Evolutionary conservation across 495 filamentous ascomycete genomes (phyloP), one percentile per base, ranked within the genome.

Genomic region (Neurospora africana): DNA sequence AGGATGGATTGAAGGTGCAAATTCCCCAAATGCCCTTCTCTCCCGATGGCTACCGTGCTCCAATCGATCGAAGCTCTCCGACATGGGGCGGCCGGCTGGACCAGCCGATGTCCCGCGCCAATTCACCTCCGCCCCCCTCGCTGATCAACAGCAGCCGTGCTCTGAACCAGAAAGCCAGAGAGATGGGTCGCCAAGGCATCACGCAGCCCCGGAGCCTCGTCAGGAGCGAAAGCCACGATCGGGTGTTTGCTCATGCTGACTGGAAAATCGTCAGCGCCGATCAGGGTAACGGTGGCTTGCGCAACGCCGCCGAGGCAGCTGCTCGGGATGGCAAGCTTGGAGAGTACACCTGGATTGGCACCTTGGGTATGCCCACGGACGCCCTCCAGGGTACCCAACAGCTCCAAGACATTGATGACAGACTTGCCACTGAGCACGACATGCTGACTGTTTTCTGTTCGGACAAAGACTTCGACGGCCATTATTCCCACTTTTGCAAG

Each of bases 401-500:
- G 58, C 92, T 91, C 74, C 84, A 89, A 70, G 91, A 93, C 68
- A 97, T 98, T 72, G 87, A 91, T 71, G 91, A 94, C 77, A 86
- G 86, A 58, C 82, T 98, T 33, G 88, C 92, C 19, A 90, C 89
- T 11, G 91, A 96, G 78, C 91, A 92, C 77, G 89, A 93, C 73
- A 93, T 92, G 70, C 80, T 95, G 75, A 88, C 89, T 13, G 93
- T 97, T 38, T 94, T 91, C 77, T 90, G 92, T 76, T 91, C 88
- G 43, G 94, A 98, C 79, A 91, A 88, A 74, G 93, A 97, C 77
- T 93, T 97, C 65, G 91, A 97, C 76, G 93, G 94, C 4, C 93
- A 97, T 80, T 98, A 98, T 77, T 87, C 89, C 13, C 93, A 97
- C 80, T 97, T 93, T 74, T 97, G 93, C 87, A 97, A 97, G 78